phyloP scores from a whole-genome alignment of 192 early-diverging fungal genomes.

The Entomortierella chlamydospora region DNA sequence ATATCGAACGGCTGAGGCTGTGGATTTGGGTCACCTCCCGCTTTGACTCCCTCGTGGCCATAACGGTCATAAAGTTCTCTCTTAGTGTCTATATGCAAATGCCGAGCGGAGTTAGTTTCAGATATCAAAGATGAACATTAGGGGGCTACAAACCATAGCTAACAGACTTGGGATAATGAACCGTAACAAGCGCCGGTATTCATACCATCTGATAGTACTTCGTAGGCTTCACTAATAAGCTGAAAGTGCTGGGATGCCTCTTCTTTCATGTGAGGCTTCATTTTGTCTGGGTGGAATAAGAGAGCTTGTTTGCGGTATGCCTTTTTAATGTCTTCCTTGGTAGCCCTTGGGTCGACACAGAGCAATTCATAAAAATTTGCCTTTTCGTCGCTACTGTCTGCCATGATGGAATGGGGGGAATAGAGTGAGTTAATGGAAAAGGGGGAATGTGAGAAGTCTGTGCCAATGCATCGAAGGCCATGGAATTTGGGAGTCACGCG shows the following conservation, averaged over 20 bases:
- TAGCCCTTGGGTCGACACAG: slow-evolving; percentile 52
- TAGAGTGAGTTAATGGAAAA: neutral
- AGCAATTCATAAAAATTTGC: slow-evolving; percentile 59
- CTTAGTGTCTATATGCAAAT: slow-evolving; percentile 53
- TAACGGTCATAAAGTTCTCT: slow-evolving; percentile 90
- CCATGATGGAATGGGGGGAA: neutral
- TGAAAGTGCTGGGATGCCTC: slow-evolving; percentile 55
- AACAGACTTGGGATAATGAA: neutral
- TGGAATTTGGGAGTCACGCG: too few relatives aligned
- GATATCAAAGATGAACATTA: neutral
- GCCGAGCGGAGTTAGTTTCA: too few relatives aligned
- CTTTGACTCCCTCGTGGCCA: slow-evolving; percentile 81
- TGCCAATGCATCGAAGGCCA: too few relatives aligned
- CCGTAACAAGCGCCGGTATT: neutral
- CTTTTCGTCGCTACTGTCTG: slow-evolving; percentile 20
- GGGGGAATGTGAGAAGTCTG: too few relatives aligned
- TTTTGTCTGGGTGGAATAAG: slow-evolving; percentile 91
- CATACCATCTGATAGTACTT: slow-evolving; percentile 47
- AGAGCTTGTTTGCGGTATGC: slow-evolving; percentile 76
- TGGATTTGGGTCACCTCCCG: slow-evolving; percentile 55
- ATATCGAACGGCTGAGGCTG: slow-evolving; percentile 3
- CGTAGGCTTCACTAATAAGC: slow-evolving; percentile 49
- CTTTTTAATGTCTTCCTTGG: slow-evolving; percentile 57
- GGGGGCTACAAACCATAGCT: too few relatives aligned
- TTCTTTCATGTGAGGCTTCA: slow-evolving; percentile 61